Evolutionary conservation across 495 filamentous ascomycete species (phyloP).

Genomic region (Neurospora africana): DNA sequence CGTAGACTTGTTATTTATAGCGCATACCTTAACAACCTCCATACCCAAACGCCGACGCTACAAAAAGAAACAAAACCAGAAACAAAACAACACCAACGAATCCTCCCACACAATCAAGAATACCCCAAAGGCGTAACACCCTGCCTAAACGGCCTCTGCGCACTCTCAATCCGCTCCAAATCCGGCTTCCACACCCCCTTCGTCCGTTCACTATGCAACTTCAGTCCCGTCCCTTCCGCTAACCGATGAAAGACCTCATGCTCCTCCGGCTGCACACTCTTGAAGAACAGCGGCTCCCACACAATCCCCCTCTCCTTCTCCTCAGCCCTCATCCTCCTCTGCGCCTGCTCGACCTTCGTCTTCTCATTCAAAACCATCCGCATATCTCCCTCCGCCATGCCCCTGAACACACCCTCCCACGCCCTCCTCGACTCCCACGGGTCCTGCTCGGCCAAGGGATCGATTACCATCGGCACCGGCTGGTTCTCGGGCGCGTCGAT

Average conservation of each 20-base stretch:
- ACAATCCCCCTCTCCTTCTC: slow-evolving; percentile 46
- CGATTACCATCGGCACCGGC: slow-evolving; percentile 13
- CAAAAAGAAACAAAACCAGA: slow-evolving; percentile 1
- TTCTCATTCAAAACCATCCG: slow-evolving; percentile 23
- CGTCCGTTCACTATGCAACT: slow-evolving; percentile 20
- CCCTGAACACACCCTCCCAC: slow-evolving; percentile 27
- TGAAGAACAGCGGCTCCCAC: slow-evolving; percentile 48
- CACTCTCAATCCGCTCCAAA: slow-evolving; percentile 1
- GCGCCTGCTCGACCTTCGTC: slow-evolving; percentile 28
- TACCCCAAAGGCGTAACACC: slow-evolving; percentile 19
- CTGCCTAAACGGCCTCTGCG: slow-evolving; percentile 20
- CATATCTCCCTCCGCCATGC: slow-evolving; percentile 28
- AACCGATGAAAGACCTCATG: slow-evolving; percentile 17
- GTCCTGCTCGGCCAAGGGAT: slow-evolving; percentile 25
- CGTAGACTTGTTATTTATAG: neutral
- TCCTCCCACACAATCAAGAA: neutral
- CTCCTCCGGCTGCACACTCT: slow-evolving; percentile 9
- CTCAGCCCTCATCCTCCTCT: slow-evolving; percentile 49
- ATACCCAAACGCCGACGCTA: slow-evolving; percentile 9
- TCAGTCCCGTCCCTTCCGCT: slow-evolving; percentile 7
- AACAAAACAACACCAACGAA: slow-evolving; percentile 1
- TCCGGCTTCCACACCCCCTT: slow-evolving; percentile 26
- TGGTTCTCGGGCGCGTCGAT: slow-evolving; percentile 19
- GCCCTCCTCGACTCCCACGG: slow-evolving; percentile 35
- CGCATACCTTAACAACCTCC: neutral